Evolutionary conservation across 2,329 filamentous ascomycete species (phyloP), one percentile per base, ranked within the genome.

Genomic region (Ascochyta koolunga): DNA sequence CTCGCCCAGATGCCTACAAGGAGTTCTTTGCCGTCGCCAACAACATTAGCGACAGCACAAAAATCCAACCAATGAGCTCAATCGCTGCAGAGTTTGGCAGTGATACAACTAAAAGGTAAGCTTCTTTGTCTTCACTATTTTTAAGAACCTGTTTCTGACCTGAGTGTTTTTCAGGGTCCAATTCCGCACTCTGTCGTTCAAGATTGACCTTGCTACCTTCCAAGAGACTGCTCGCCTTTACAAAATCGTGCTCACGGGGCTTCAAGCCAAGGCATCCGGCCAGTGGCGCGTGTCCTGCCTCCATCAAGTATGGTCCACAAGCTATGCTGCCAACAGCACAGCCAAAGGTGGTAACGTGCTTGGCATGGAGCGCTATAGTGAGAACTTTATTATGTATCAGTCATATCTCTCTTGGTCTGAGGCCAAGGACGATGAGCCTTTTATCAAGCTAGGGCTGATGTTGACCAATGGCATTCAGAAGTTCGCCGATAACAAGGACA

Each of bases 291-390:
- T 60, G 19, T 58, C 51, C 33, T 58, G 54, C 16, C 43, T 60
- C 8, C 48, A 55, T 31, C 58, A 58, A 46, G 32, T 58, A 29
- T 50, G 48, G 50, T 35, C 54, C 2, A 50, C 58, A 5, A 32
- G 39, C 33, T 60, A 56, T 38, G 56, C 58, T 1, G 32, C 48
- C 3, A 50, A 60, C 41, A 60, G 58, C 38, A 49, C 57, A 9
- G 65, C 66, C 33, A 70, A 65, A 39, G 73, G 77, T 45, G 75
- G 73, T 45, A 76, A 75, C 58, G 72, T 78, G 44, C 65, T 78
- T 35, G 72, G 72, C 1, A 64, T 79, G 16, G 48, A 56, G 25
- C 53, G 48, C 25, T 56, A 47, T 8, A 39, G 3, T 1, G 48
- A 56, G 15, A 48, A 52, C 21, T 60, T 60, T n/a, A 54, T 58